phyloP scores from a whole-genome alignment of 768 basidiomycete species.

The Tulasnella calospora region DNA sequence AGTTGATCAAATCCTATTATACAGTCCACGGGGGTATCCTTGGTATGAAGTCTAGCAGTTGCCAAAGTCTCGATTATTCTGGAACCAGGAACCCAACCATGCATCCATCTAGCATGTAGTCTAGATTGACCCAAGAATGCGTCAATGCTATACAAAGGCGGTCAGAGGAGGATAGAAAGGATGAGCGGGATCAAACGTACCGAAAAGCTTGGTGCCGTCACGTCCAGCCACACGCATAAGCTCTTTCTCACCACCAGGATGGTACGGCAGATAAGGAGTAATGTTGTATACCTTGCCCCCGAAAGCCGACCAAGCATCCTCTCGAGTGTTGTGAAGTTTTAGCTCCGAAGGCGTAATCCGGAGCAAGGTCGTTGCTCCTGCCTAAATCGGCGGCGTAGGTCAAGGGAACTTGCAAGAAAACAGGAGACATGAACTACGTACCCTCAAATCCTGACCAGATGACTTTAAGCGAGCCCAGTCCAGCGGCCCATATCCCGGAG shows the following conservation, averaged over 20 bases:
- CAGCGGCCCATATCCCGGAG: constrained; percentile 84
- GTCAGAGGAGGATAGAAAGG: not conserved
- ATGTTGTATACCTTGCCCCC: constrained; percentile 96
- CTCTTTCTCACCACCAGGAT: constrained; percentile 92
- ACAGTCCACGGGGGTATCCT: not conserved
- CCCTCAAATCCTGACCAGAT: constrained; percentile 73
- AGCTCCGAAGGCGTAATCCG: constrained; percentile 73
- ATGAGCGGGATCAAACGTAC: constrained; percentile 41
- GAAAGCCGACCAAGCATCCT: constrained; percentile 91
- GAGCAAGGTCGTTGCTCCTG: constrained; percentile 58
- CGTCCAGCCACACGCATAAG: constrained; percentile 92
- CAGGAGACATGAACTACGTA: constrained; percentile 35
- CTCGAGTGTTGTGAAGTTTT: constrained; percentile 71
- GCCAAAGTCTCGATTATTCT: constrained; percentile 39
- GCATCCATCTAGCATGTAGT: constrained; percentile 91
- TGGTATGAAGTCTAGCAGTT: not conserved
- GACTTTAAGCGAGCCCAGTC: constrained; percentile 91
- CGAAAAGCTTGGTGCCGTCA: constrained; percentile 91
- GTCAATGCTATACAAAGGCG: constrained; percentile 57
- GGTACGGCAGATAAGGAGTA: constrained; percentile 82
- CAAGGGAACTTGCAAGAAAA: not conserved
- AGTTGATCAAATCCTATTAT: not conserved
- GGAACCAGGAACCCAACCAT: constrained; percentile 84
- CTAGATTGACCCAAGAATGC: constrained; percentile 96
- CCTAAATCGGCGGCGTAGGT: constrained; percentile 39